Evolutionary conservation across 805 yeast species (phyloP), one percentile per base, ranked within the genome.

Genomic region (Torulaspora quercuum): DNA sequence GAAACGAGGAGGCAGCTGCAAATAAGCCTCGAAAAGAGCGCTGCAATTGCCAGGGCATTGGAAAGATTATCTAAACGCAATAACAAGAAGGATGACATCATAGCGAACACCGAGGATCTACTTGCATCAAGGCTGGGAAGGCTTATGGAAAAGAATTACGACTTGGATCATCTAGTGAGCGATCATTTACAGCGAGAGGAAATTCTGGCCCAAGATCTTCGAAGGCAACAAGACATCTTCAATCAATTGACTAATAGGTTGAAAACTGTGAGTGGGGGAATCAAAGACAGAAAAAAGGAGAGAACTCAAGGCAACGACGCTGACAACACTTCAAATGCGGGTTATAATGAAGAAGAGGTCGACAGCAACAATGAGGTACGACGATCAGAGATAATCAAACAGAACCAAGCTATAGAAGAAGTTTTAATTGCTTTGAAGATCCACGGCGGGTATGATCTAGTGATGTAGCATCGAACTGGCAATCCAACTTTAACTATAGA

Each of bases 11-110:
- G 39, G 10, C 48, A 42, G 26, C 12, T 52, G n/a, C 53, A 53
- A 25, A 32, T 52, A 38, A 48, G 52, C 10, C 13, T 55, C 11
- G 55, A 55, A 13, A 49, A 52, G 31, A 42, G 48, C 15, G 50
- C 42, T 16, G 49, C 57, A 3, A 38, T 49, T 10, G 28, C 44
- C 5, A 46, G 48, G 26, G 33, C 59, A 6, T 13, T 44, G 12
- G 44, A 49, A 20, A 33, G 53, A n/a, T 19, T 39, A 17, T 37
- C 25, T 19, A 39, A 17, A 7, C 14, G 11, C n/a, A 38, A 26
- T n/a, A 33, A 16, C 9, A 20, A 10, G 7, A 13, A 12, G 8
- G 28, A 13, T 6, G 25, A 18, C 11, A 11, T 10, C 12, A 13
- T 11, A 14, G 35, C n/a, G n/a, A 24, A 25, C 11, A 39, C 44